Evolutionary conservation across 208 protist genomes (phyloP), one percentile per base, ranked within the genome.

Genomic region (Acanthamoeba sp.): DNA sequence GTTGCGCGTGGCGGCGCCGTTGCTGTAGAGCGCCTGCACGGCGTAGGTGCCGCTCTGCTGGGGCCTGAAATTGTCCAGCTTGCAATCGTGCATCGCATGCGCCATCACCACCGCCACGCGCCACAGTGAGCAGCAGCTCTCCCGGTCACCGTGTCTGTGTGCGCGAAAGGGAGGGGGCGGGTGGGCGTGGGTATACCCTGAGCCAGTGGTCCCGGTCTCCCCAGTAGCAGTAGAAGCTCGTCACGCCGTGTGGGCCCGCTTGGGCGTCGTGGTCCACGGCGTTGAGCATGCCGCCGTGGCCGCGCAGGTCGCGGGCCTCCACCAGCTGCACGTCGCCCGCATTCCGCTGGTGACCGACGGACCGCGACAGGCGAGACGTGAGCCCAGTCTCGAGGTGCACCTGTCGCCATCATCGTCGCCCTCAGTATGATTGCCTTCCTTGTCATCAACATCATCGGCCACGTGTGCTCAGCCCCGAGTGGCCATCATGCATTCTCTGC

Each of bases 161-260:
- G 6, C 10, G 48, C 10, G 48, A 50, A 20, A 55, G 22, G 48
- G 22, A 55, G 48, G 22, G 22, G 0, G 48, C 14, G 22, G 36
- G 29, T 42, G 69, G 0, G 5, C 66, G 36, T 9, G 7, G 2
- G 59, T 2, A 38, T 48, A 82, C 71, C 71, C 0, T 5, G 36
- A 82, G 71, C 36, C 71, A 45, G 40, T 82, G 71, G 36, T 82
- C 22, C 10, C 3, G 7, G 24, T 82, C 71, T 4, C 71, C 71
- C 71, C 71, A 82, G 71, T 48, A 82, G 71, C 71, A 82, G 71
- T 48, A 82, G 71, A 48, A 82, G 40, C 71, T 82, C 0, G 71
- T n/a, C 18, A 50, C 38, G 62, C 9, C 29, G 29, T 5, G 1
- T 0, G 29, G 22, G 29, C 6, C n/a, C 27, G 7, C 10, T 7